Conservation (phyloP, 768 basidiomycete species). For the Exidia glandulosa region DNA sequence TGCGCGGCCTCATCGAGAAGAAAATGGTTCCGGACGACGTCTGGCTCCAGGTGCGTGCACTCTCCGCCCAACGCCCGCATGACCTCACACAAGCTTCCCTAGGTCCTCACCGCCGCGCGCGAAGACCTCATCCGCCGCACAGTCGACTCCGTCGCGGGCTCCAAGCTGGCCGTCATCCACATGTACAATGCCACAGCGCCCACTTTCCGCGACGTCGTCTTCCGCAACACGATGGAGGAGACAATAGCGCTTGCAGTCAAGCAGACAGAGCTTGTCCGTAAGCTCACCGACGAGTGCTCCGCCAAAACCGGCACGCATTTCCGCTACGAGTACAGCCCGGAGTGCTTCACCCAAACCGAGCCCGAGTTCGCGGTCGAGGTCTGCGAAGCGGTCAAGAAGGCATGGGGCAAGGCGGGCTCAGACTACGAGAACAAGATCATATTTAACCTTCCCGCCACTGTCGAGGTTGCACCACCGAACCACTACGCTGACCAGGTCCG, state of each 20-base stretch:
- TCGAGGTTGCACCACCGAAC: conserved; percentile 94
- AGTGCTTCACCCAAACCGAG: conserved; percentile 97
- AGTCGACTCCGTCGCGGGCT: conserved; percentile 77
- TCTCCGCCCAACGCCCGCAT: background rate
- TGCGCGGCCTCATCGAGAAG: conserved; percentile 77
- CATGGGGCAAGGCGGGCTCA: conserved; percentile 82
- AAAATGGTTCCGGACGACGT: conserved; percentile 85
- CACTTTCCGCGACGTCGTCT: conserved; percentile 86
- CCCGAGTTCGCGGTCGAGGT: conserved; percentile 88
- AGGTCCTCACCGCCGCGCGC: conserved; percentile 95
- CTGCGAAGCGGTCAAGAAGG: conserved; percentile 83
- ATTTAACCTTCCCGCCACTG: conserved; percentile 95
- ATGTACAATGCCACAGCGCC: conserved; percentile 98
- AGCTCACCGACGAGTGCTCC: conserved; percentile 79
- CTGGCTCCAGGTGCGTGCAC: conserved; percentile 75
- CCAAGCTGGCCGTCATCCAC: conserved; percentile 89
- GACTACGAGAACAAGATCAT: conserved; percentile 82
- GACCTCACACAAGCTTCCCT: conserved; percentile 7
- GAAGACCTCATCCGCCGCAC: conserved; percentile 91
- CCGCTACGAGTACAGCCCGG: conserved; percentile 96
- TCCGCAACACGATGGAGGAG: conserved; percentile 86
- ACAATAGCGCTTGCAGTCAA: conserved; percentile 79
- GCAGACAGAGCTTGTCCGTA: conserved; percentile 79
- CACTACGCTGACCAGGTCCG: conserved; percentile 98
- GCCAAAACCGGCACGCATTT: conserved; percentile 78